A percentile compares a stretch with the other conserved stretches of the same genome.
phyloP scores from a whole-genome alignment of 2,329 filamentous ascomycete genomes.

The Xylariaceae sp. region DNA sequence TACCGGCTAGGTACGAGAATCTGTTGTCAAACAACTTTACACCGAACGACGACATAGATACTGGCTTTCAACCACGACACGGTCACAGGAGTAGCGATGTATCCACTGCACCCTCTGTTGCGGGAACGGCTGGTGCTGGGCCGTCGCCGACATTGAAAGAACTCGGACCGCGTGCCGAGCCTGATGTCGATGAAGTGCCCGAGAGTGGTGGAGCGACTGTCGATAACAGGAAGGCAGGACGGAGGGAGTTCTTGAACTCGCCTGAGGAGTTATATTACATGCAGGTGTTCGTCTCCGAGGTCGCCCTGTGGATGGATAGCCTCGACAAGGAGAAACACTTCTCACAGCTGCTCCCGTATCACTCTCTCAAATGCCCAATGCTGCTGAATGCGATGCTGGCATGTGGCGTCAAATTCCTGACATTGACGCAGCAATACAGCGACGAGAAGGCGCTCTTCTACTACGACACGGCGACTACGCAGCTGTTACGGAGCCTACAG shows the following conservation, averaged over 20 bases:
- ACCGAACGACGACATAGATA: constrained; percentile 22
- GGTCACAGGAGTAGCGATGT: constrained; percentile 33
- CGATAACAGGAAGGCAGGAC: constrained; percentile 35
- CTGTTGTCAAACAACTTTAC: constrained; percentile 21
- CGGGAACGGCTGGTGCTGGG: constrained; percentile 31
- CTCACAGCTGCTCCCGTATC: constrained; percentile 74
- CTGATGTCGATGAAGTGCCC: constrained; percentile 23
- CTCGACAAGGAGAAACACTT: constrained; percentile 85
- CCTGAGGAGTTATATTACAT: constrained; percentile 81
- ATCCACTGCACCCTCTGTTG: constrained; percentile 36
- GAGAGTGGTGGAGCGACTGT: constrained; percentile 37
- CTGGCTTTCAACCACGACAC: constrained; percentile 20
- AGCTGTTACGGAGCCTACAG: constrained; percentile 70
- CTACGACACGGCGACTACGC: constrained; percentile 78
- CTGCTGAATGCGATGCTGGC: constrained; percentile 83
- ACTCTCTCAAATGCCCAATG: constrained; percentile 78
- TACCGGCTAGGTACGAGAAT: constrained; percentile 21
- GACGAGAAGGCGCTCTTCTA: constrained; percentile 76
- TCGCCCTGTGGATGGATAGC: constrained; percentile 91
- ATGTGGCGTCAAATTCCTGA: constrained; percentile 78
- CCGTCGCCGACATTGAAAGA: constrained; percentile 28
- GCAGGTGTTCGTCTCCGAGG: constrained; percentile 87
- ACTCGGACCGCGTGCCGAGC: constrained; percentile 30
- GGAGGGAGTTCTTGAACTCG: constrained; percentile 61
- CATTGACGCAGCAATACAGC: constrained; percentile 58